Percentiles rank a stretch among this genome's conserved stretches.
Evolutionary conservation across 495 filamentous ascomycete genomes (phyloP).

Genomic region (Lasiosphaeria miniovina): DNA sequence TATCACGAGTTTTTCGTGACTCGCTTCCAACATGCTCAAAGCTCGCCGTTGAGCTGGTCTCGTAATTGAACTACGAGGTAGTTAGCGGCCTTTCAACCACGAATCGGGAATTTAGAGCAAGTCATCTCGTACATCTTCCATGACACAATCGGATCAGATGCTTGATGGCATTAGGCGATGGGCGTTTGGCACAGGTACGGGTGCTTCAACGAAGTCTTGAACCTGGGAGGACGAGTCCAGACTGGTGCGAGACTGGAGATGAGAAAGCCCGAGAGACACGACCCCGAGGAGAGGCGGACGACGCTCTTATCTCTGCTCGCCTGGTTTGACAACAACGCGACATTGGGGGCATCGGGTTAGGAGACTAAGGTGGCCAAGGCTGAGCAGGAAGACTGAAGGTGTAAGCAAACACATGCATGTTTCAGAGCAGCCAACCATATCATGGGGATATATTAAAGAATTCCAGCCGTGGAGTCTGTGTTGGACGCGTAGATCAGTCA

Average conservation of each 20-base stretch:
- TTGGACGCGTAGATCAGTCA: neutral
- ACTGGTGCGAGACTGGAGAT: too few species aligned
- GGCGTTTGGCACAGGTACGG: too few species aligned
- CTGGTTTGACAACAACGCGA: neutral
- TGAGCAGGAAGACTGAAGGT: neutral
- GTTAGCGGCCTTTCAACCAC: neutral
- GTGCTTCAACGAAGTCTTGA: too few species aligned
- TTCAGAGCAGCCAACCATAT: neutral
- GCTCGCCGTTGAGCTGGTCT: conserved; percentile 7
- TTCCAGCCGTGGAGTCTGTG: neutral
- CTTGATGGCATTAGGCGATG: too few species aligned
- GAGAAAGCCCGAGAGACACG: neutral
- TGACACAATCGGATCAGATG: too few species aligned
- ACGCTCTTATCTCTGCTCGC: neutral
- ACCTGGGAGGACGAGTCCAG: too few species aligned
- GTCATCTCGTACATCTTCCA: too few species aligned
- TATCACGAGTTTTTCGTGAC: neutral
- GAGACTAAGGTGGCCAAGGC: conserved; percentile 3
- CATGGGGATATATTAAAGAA: conserved; percentile 3
- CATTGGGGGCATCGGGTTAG: neutral
- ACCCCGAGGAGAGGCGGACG: neutral
- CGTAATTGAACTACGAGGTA: neutral
- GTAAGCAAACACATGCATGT: neutral
- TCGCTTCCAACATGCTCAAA: conserved; percentile 7
- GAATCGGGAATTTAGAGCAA: neutral